Evolutionary conservation across 2,329 filamentous ascomycete genomes (phyloP).

Genomic region (Penicillium sp.): DNA sequence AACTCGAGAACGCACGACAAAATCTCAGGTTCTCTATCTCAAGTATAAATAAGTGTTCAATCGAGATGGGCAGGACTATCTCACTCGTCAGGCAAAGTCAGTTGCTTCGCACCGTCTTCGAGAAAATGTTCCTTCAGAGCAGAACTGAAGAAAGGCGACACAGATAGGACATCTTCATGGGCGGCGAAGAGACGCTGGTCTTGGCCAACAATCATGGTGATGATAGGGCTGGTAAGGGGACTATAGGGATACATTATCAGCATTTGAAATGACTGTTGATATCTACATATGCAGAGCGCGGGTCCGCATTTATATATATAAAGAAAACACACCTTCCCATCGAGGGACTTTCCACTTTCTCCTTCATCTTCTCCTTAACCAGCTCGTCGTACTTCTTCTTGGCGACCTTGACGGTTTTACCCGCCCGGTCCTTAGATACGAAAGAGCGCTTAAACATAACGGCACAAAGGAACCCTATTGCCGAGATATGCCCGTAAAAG

Average conservation of each 20-base stretch:
- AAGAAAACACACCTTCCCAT: slow-evolving; percentile 46
- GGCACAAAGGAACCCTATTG: slow-evolving; percentile 32
- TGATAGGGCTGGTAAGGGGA: slow-evolving; percentile 66
- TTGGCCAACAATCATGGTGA: slow-evolving; percentile 78
- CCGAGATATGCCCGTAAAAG: slow-evolving; percentile 43
- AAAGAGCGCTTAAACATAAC: slow-evolving; percentile 94
- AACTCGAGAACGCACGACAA: slow-evolving; percentile 94
- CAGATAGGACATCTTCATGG: slow-evolving; percentile 85
- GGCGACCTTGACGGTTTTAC: slow-evolving; percentile 76
- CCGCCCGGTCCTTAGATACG: slow-evolving; percentile 77
- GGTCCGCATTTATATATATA: neutral
- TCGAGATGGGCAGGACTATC: slow-evolving; percentile 3
- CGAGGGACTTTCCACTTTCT: slow-evolving; percentile 66
- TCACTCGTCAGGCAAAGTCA: slow-evolving; percentile 68
- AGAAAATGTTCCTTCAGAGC: slow-evolving; percentile 70
- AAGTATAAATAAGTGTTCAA: slow-evolving; percentile 2
- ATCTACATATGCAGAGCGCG: neutral
- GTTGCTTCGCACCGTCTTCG: slow-evolving; percentile 68
- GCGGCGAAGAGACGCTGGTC: slow-evolving; percentile 91
- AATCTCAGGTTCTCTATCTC: slow-evolving; percentile 76
- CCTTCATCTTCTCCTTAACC: slow-evolving; percentile 82
- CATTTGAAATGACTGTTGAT: neutral
- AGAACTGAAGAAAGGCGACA: slow-evolving; percentile 79
- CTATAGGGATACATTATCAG: slow-evolving; percentile 30
- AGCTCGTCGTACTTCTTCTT: slow-evolving; percentile 76